Evolutionary conservation across 73 alveolate species (phyloP).

Genomic region (Paramecium sonneborni): DNA sequence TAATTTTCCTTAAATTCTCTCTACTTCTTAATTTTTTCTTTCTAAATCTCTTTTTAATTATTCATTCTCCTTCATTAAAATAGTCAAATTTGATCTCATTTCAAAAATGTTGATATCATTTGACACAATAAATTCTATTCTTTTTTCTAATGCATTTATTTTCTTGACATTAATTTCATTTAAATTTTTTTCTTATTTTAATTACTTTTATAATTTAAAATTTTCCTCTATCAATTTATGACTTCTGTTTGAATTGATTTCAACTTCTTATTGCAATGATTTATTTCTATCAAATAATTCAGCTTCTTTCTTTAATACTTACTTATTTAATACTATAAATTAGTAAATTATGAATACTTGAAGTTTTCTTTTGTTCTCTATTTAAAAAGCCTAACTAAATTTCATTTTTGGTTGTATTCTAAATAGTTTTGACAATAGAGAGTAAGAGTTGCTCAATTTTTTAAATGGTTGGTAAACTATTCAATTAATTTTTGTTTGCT

Average conservation of each 20-base stretch:
- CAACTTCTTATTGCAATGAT: conserved; percentile 43
- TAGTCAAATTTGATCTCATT: conserved; percentile 53
- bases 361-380: conserved; percentile 42
- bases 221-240: conserved; percentile 55
- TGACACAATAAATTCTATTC: conserved; percentile 53
- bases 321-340: background rate
- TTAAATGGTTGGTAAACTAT: conserved; percentile 15
- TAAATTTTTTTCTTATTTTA: conserved; percentile 45
- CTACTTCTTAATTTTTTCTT: conserved; percentile 59
- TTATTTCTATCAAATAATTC: conserved; percentile 49
- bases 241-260: conserved; percentile 29
- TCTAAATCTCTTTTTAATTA: conserved; percentile 58
- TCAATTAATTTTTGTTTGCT: background rate
- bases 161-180: conserved; percentile 49
- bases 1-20: conserved; percentile 60
- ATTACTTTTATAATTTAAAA: background rate
- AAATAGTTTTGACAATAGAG: background rate
- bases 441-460: conserved; percentile 43
- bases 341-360: background rate
- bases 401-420: conserved; percentile 48
- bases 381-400: conserved; percentile 53
- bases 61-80: conserved; percentile 58
- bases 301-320: background rate
- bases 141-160: conserved; percentile 59
- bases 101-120: conserved; percentile 56